Percentiles rank a stretch among this genome's conserved stretches.
These are phyloP conservation scores for Urtica urens DNA, from an alignment of 306 rosid species.

Conservation along the genomic window DNA sequence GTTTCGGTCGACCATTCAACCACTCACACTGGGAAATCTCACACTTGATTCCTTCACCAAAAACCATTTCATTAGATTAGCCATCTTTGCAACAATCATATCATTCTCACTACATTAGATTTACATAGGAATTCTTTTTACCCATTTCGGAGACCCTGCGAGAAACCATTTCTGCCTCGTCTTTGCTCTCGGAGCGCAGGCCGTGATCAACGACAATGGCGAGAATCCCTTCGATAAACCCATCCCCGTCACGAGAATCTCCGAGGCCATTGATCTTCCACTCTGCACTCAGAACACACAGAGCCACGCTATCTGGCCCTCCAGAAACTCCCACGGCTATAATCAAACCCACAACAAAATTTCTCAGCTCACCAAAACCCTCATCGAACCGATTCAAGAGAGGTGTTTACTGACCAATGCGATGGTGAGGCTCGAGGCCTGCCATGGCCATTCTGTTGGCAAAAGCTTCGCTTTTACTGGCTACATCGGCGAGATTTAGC, in stretches of 20 bases:
- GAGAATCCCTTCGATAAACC: constrained; percentile 56
- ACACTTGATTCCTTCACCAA: constrained; percentile 66
- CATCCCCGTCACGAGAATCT: constrained; percentile 27
- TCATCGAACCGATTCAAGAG: neutral
- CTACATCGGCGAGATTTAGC: constrained; percentile 33
- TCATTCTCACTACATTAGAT: neutral
- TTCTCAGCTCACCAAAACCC: neutral
- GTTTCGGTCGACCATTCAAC: constrained; percentile 72
- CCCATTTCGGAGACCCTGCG: constrained; percentile 61
- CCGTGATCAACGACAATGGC: constrained; percentile 80
- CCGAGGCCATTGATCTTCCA: constrained; percentile 55
- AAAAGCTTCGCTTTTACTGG: constrained; percentile 52
- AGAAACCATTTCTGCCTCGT: constrained; percentile 56
- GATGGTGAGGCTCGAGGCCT: constrained; percentile 79
- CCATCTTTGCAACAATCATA: constrained; percentile 2
- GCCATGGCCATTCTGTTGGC: constrained; percentile 80
- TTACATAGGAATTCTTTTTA: constrained; percentile 15
- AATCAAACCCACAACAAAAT: neutral
- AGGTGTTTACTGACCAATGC: constrained; percentile 36
- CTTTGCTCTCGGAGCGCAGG: constrained; percentile 83
- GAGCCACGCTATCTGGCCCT: constrained; percentile 92
- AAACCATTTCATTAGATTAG: constrained; percentile 16
- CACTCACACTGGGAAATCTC: constrained; percentile 67
- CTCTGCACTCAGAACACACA: constrained; percentile 56
- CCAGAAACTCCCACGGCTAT: constrained; percentile 96